phyloP scores from a whole-genome alignment of 2,329 filamentous ascomycete species.

The Cladosporium sp. region DNA sequence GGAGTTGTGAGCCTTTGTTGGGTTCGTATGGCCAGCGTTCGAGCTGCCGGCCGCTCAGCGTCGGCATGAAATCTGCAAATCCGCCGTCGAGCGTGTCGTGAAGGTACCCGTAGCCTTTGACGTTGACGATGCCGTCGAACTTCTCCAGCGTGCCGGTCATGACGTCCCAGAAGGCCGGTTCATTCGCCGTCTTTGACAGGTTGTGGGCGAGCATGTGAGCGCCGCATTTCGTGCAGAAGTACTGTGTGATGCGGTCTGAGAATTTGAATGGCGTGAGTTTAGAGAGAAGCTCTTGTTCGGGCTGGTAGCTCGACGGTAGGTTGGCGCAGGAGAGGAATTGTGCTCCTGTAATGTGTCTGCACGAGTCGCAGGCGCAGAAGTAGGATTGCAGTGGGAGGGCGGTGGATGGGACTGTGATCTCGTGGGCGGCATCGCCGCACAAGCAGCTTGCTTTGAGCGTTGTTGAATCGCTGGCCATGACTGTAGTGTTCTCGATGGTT shows the following conservation, averaged over 20 bases:
- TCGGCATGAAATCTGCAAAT: conserved; percentile 31
- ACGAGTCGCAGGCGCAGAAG: conserved; percentile 52
- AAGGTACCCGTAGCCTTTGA: conserved; percentile 31
- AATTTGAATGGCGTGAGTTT: conserved; percentile 42
- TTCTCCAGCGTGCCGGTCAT: conserved; percentile 30
- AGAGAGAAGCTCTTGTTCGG: conserved; percentile 25
- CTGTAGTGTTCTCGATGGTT: too few species aligned
- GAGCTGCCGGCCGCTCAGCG: conserved; percentile 24
- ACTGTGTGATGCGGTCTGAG: conserved; percentile 39
- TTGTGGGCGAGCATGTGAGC: conserved; percentile 33
- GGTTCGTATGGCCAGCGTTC: conserved; percentile 25
- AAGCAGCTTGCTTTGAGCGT: conserved; percentile 32
- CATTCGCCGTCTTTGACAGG: conserved; percentile 10
- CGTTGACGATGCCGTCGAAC: conserved; percentile 29
- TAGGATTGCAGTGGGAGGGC: conserved; percentile 35
- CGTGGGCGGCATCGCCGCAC: conserved; percentile 33
- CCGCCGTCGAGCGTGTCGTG: conserved; percentile 36
- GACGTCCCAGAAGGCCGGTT: conserved; percentile 25
- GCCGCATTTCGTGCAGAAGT: conserved; percentile 50
- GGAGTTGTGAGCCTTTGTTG: conserved; percentile 18
- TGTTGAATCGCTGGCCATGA: conserved; percentile 15
- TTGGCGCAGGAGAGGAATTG: conserved; percentile 42
- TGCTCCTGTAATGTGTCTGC: conserved; percentile 46
- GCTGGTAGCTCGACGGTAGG: conserved; percentile 34
- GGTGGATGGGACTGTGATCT: conserved; percentile 32